Evolutionary conservation across 768 basidiomycete genomes (phyloP), one percentile per base, ranked within the genome.

Genomic region (Suillus weaverae): DNA sequence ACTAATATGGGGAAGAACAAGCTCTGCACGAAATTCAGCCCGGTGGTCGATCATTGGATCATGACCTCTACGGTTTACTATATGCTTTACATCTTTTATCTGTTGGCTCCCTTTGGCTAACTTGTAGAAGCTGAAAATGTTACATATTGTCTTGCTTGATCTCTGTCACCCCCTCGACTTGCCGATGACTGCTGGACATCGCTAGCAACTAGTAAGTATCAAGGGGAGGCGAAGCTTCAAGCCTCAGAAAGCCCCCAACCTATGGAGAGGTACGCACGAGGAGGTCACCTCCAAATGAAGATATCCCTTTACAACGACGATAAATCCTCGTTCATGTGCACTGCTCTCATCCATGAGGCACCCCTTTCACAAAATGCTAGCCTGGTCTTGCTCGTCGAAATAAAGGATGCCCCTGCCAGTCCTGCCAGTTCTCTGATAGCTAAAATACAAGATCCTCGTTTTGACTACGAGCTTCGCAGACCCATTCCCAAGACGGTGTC

Each of bases 321-420:
- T 22, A 22, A 26, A 13, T 22, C 22, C 22, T 48, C 11, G 46
- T 14, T 48, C 22, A 14, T 22, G 5, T 26, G 22, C 22, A 22
- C 22, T 22, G n/a, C n/a, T 48, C 46, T 48, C 11, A 48, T 22
- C 46, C 13, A 22, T 5, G 13, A 48, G 22, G n/a, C 32, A 43
- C 22, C n/a, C 62, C 54, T n/a, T 56, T 56, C 53, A 56, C 20
- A 2, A 39, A 46, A 56, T 18, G 44, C n/a, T 54, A 44, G 39
- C n/a, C n/a, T n/a, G n/a, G 30, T 63, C n/a, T 56, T 35, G 26
- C 61, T 56, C 18, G 62, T 56, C 54, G 33, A 11, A 36, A 48
- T 22, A n/a, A n/a, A 41, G 20, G 62, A 57, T 5, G 14, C 41
- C 18, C 14, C 32, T 14, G 26, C 16, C 1, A 20, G 33, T 6